A percentile compares a stretch with the other conserved stretches of the same genome.
Conservation (phyloP, 176 grass and related monocot species). For the Coix lacrymajobi region DNA sequence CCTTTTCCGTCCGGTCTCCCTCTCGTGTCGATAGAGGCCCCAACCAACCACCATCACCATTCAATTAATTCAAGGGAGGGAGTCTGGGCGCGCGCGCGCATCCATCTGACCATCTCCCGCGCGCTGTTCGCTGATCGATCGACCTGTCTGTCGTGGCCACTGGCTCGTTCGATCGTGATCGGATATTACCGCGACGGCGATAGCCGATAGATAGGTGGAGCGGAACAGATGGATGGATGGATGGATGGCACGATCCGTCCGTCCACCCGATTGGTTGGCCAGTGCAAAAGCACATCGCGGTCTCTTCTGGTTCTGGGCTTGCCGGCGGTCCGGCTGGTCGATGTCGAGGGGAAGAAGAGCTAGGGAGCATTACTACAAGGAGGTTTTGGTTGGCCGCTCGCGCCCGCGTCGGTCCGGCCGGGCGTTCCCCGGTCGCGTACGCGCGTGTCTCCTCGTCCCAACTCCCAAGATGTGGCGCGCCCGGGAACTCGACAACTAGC, state of each 20-base stretch:
- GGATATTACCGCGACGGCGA: constrained; percentile 13
- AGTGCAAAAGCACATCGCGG: constrained; percentile 22
- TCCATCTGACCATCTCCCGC: neutral
- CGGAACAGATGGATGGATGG: neutral
- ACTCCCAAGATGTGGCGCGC: neutral
- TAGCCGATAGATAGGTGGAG: neutral
- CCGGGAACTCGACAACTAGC: neutral
- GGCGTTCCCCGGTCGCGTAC: neutral
- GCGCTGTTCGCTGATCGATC: neutral
- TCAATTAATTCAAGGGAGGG: constrained; percentile 3
- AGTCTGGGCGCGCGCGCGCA: neutral
- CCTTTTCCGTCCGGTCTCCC: neutral
- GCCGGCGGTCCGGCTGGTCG: neutral
- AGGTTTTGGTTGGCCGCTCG: neutral
- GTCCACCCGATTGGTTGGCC: constrained; percentile 15
- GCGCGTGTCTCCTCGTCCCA: neutral
- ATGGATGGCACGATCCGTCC: neutral
- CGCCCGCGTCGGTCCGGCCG: neutral
- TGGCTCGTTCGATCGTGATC: neutral
- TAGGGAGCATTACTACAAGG: too few species aligned
- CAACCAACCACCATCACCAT: constrained; percentile 37
- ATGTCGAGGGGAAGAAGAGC: neutral
- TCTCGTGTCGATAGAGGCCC: neutral
- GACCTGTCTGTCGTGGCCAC: neutral
- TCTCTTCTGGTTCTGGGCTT: neutral